Conservation (phyloP, 805 yeast genomes). For the Torulaspora gathmanii region DNA sequence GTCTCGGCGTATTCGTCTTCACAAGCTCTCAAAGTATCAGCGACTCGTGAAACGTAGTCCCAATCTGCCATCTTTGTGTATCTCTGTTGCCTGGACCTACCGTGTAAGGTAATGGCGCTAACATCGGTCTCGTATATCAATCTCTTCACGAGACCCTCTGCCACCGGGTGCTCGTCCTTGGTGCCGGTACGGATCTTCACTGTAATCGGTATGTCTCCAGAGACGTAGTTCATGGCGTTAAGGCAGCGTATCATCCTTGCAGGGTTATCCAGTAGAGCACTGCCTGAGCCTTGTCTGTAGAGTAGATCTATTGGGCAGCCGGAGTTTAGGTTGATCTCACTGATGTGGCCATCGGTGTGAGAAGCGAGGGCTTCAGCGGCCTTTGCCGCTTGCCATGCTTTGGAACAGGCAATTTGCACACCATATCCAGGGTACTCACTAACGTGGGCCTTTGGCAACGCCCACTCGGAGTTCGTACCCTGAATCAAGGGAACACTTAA, state of each 20-base stretch:
- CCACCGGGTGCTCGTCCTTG: constrained; percentile 79
- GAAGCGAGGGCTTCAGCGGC: constrained; percentile 66
- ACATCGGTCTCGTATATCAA: constrained; percentile 74
- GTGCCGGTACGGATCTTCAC: constrained; percentile 92
- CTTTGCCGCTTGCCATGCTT: constrained; percentile 89
- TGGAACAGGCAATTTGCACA: constrained; percentile 85
- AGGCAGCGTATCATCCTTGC: constrained; percentile 72
- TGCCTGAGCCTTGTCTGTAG: constrained; percentile 93
- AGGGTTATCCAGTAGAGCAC: constrained; percentile 87
- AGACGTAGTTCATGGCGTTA: constrained; percentile 81
- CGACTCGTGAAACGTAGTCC: constrained; percentile 78
- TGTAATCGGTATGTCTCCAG: constrained; percentile 89
- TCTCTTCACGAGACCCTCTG: constrained; percentile 67
- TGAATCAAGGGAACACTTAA: constrained; percentile 77
- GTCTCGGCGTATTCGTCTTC: constrained; percentile 58
- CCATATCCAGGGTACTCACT: constrained; percentile 86
- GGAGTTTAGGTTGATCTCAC: constrained; percentile 85
- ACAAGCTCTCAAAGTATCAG: constrained; percentile 57
- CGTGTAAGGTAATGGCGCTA: constrained; percentile 90
- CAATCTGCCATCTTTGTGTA: constrained; percentile 90
- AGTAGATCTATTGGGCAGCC: constrained; percentile 97
- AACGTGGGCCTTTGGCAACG: constrained; percentile 82
- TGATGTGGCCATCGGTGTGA: constrained; percentile 48
- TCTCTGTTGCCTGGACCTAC: constrained; percentile 93
- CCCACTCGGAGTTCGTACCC: constrained; percentile 96